Evolutionary conservation across 192 early-diverging fungal species (phyloP), one percentile per base, ranked within the genome.

Genomic region (Nowakowskiella sp.): DNA sequence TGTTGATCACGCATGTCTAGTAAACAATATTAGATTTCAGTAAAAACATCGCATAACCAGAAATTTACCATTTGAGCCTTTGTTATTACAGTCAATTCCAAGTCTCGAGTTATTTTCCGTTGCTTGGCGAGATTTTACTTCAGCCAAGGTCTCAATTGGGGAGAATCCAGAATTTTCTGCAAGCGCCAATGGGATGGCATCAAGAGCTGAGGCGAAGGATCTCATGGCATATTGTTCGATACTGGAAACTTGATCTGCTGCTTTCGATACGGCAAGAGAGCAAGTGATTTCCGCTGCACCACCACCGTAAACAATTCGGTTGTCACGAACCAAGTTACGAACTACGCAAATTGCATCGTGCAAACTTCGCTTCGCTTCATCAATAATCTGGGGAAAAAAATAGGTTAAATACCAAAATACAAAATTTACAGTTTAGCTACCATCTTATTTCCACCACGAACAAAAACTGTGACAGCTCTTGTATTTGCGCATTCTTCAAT

Each of bases 191-290:
- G 95, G 92, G 29, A 90, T 86, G 9, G 91, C 89, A 60, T 99
- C 97, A 28, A 99, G 80, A 8, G 97, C 97, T 63, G 84, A 73
- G 6, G 94, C 88, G 70, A 97, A 99, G n/a, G 85, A 87, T 59
- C 97, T 84, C 88, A 97, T 95, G n/a, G 97, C 97, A 58, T 99
- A 98, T 74, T 99, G 97, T 75, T 99, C 94, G 50, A 97, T 89
- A 8, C 80, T 69, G 19, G 88, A 90, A 33, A 88, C 83, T 60
- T 78, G 53, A 73, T 95, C 95, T 21, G 95, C 95, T 44, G 84
- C 91, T 56, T 84, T 82, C 29, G 86, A 82, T 6, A 99, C 87
- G 29, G 91, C 94, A 33, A 99, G 72, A n/a, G 93, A 88, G 67
- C 87, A 89, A 58, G 86, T 78, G 58, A 98, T 91, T 71, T 99